Evolutionary conservation across 352 stramenopile species (phyloP).

Genomic region (Pythium rishiriense): DNA sequence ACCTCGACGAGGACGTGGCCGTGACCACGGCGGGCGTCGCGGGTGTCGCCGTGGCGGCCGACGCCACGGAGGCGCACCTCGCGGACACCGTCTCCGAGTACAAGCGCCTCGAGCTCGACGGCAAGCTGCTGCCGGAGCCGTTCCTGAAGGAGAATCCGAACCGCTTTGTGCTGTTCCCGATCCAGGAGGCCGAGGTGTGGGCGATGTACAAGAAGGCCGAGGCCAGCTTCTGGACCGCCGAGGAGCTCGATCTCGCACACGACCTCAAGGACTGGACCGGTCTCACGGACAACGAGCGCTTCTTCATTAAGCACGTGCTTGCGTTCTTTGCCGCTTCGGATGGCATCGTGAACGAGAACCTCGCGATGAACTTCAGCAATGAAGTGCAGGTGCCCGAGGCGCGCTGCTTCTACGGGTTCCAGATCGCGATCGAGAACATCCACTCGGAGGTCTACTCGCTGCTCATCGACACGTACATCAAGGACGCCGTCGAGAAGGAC

Average conservation of each 20-base stretch:
- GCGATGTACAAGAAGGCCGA: conserved; percentile 99
- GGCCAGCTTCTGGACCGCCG: conserved; percentile 98
- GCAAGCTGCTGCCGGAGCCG: conserved; percentile 87
- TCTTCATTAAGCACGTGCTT: conserved; percentile 98
- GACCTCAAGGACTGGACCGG: conserved; percentile 95
- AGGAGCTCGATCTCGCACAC: conserved; percentile 97
- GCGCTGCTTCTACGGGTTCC: conserved; percentile 99
- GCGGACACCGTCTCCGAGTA: conserved; percentile 68
- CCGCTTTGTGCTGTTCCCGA: conserved; percentile 98
- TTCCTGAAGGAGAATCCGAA: conserved; percentile 95
- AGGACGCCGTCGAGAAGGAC: conserved; percentile 93
- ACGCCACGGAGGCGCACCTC: conserved; percentile 1
- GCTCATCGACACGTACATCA: conserved; percentile 99
- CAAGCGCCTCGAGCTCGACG: conserved; percentile 86
- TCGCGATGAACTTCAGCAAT: conserved; percentile 98
- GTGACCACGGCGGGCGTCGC: conserved; percentile 8
- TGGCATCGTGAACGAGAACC: conserved; percentile 99
- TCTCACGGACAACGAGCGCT: conserved; percentile 95
- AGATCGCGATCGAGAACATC: conserved; percentile 99
- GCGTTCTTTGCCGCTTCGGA: conserved; percentile 99
- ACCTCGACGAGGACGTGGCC: conserved; percentile 23
- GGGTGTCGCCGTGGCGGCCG: neutral
- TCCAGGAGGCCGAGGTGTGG: conserved; percentile 97
- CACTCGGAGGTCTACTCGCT: conserved; percentile 99
- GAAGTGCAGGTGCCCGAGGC: conserved; percentile 97